phyloP scores from a whole-genome alignment of 257 asterid species.

The Solanum medicagineum region DNA sequence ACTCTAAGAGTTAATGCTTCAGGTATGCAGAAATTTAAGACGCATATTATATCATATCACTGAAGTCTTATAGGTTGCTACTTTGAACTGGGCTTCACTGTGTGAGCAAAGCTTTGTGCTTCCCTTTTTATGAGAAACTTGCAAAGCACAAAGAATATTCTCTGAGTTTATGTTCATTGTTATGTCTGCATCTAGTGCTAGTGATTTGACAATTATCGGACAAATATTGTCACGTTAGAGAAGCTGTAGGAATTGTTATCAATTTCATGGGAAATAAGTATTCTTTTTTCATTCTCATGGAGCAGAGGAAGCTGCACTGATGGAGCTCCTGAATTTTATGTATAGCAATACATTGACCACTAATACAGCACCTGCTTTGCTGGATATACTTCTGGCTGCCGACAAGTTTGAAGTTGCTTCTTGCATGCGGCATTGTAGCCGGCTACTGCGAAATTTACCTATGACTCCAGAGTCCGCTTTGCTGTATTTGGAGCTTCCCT shows the following conservation, averaged over 20 bases:
- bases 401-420: conserved; percentile 96
- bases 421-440: conserved; percentile 94
- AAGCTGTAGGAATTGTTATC: neutral
- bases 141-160: neutral
- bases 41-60: neutral
- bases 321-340: conserved; percentile 96
- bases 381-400: conserved; percentile 97
- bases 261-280: neutral
- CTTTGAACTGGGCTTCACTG: neutral
- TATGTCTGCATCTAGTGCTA: neutral
- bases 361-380: conserved; percentile 60
- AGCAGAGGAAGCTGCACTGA: conserved; percentile 94
- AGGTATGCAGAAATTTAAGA: conserved; percentile 28
- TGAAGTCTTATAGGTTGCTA: neutral
- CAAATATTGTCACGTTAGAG: neutral
- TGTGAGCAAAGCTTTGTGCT: neutral
- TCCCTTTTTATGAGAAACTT: neutral
- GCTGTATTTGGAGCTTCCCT: conserved; percentile 85
- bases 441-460: conserved; percentile 62
- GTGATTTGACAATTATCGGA: neutral
- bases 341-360: conserved; percentile 65
- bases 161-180: neutral
- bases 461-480: conserved; percentile 87
- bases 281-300: conserved; percentile 12
- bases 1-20: conserved; percentile 79